Conservation (phyloP, 2,329 filamentous ascomycete genomes). For the Curvularia verruculosa region DNA sequence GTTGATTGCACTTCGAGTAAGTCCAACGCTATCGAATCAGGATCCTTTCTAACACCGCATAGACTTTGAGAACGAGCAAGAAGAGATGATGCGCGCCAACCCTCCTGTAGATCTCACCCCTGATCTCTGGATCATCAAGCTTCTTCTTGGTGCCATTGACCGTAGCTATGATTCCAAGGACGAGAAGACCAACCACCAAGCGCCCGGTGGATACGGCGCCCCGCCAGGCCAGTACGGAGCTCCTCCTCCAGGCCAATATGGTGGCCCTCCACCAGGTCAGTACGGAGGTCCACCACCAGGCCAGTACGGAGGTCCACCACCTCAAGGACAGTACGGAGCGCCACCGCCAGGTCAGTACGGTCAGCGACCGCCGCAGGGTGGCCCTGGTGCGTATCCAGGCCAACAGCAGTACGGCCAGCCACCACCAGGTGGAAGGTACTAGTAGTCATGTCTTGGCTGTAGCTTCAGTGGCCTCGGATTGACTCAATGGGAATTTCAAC, state of each 20-base stretch:
- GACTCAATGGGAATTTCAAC: background rate
- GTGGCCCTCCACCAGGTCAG: constrained; percentile 22
- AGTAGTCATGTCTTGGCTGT: background rate
- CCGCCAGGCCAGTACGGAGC: constrained; percentile 42
- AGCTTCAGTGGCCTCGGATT: background rate
- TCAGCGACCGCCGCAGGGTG: constrained; percentile 28
- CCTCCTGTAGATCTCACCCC: constrained; percentile 68
- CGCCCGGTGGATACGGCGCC: constrained; percentile 38
- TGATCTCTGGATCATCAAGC: constrained; percentile 70
- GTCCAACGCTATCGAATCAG: constrained; percentile 23
- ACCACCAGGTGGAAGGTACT: constrained; percentile 30
- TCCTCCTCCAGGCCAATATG: constrained; percentile 30
- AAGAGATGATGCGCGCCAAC: constrained; percentile 67
- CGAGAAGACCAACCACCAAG: constrained; percentile 58
- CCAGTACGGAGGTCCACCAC: constrained; percentile 20
- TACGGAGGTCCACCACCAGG: constrained; percentile 31
- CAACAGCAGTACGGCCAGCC: constrained; percentile 31
- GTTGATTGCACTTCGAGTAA: constrained; percentile 73
- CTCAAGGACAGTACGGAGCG: constrained; percentile 27
- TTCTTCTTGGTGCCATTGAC: constrained; percentile 71
- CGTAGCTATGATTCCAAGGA: constrained; percentile 69
- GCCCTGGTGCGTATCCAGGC: constrained; percentile 30
- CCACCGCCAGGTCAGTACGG: constrained; percentile 25
- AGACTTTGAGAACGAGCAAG: constrained; percentile 72
- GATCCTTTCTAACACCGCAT: constrained; percentile 7